A percentile compares a stretch with the other conserved stretches of the same genome.
phyloP scores from a whole-genome alignment of 352 stramenopile genomes.

The Pythium sukuiense region DNA sequence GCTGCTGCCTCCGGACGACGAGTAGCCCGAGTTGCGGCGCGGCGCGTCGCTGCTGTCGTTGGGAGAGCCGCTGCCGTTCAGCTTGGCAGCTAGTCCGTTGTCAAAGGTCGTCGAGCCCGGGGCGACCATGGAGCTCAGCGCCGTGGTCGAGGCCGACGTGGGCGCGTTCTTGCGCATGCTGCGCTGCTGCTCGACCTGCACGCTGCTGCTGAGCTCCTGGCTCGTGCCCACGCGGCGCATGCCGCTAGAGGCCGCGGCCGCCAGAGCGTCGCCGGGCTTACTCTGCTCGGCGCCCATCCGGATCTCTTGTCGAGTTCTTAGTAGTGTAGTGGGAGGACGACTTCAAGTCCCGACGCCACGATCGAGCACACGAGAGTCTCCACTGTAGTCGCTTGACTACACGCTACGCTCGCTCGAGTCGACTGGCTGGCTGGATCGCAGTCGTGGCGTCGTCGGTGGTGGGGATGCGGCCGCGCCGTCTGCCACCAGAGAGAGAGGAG shows the following conservation, averaged over 20 bases:
- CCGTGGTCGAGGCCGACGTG: slow-evolving; percentile 53
- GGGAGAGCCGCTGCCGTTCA: slow-evolving; percentile 10
- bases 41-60: slow-evolving; percentile 4
- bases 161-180: slow-evolving; percentile 35
- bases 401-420: not conserved
- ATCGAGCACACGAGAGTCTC: not conserved
- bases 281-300: slow-evolving; percentile 68
- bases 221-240: slow-evolving; percentile 72
- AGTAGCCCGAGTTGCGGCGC: slow-evolving; percentile 31
- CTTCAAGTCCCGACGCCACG: not conserved
- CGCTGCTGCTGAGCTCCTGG: slow-evolving; percentile 49
- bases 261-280: slow-evolving; percentile 37
- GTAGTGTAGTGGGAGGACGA: not conserved
- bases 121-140: slow-evolving; percentile 46
- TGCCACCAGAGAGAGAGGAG: not conserved
- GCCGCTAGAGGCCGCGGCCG: slow-evolving; percentile 27
- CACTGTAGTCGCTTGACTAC: not conserved
- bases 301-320: too few relatives aligned
- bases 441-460: not conserved
- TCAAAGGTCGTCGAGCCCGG: slow-evolving; percentile 11
- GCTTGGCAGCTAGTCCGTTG: slow-evolving; percentile 13
- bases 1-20: slow-evolving; percentile 35
- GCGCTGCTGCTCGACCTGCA: slow-evolving; percentile 32
- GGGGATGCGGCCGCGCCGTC: not conserved
- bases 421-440: slow-evolving; percentile 1